Base-by-base conservation (phyloP, 2,329 filamentous ascomycete species). In the Diaporthe sp. region DNA sequence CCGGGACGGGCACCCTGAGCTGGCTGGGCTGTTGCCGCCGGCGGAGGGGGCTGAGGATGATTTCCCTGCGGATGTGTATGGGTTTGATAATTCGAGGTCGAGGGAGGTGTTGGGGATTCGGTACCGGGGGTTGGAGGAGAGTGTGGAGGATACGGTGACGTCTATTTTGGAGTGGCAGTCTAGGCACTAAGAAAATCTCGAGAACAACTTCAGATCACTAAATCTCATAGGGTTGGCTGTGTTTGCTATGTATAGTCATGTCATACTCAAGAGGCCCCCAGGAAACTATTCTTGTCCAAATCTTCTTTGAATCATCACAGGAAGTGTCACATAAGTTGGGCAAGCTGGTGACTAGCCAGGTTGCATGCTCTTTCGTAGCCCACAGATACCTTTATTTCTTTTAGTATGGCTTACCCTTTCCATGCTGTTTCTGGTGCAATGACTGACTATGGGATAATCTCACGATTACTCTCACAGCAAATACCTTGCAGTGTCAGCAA, bases 81-180 rank as follows among this genome's bases (percentile, higher is more conserved):
- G 84, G 65, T 90, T 88, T 79, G 87, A 93, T 82, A 93, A 91
- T 78, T 84, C 81, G 62, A 86, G 88, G 79, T 88, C 87, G 8
- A 87, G 85, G 78, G 83, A 90, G 71, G 79, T 94, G 0, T 79
- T 95, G 62, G 91, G 91, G 0, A 78, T 94, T 34, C 85, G 91
- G 79, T 94, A 91, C 79, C 89, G 81, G 75, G 82, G 83, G 0
- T 83, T 94, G 57, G 88, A 93, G 80, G 84, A 90, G 80, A 89
- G 87, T 69, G 88, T 94, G 72, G 82, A 86, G 28, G 92, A 94
- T 82, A 89, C 90, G 8, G 90, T 93, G 0, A 76, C 77, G 74
- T 86, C 84, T 13, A 83, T 86, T 34, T 53, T 85, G 62, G 78
- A 78, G 57, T 74, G 72, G 62, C 61, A 70, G 53, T 22, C 9